These are phyloP conservation scores for Marchantia paleacea DNA, from an alignment of 225 moss, liverwort and hornwort genomes.

Conservation along the genomic window DNA sequence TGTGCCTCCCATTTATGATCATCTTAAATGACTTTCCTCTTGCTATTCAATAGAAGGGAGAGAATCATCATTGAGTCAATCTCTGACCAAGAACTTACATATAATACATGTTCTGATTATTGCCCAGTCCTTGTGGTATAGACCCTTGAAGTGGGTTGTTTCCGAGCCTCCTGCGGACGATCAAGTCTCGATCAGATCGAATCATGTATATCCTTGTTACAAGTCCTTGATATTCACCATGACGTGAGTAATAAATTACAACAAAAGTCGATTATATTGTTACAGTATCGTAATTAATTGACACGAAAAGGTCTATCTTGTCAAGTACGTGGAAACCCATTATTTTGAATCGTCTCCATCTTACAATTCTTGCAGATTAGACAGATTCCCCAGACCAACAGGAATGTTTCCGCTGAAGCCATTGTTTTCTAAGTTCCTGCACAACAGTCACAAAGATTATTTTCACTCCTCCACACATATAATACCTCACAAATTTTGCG, in stretches of 20 bases:
- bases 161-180: constrained; percentile 14
- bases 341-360: not conserved
- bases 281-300: not conserved
- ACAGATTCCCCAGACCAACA: constrained; percentile 18
- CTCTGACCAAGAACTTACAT: not conserved
- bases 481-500: not conserved
- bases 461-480: not conserved
- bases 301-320: not conserved
- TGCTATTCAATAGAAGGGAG: not conserved
- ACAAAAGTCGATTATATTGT: not conserved
- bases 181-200: not conserved
- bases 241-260: too few relatives aligned
- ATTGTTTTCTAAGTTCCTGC: constrained; percentile 36
- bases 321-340: too few relatives aligned
- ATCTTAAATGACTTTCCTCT: not conserved
- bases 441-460: not conserved
- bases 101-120: constrained; percentile 9
- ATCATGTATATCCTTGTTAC: not conserved
- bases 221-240: not conserved
- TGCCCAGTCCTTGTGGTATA: constrained; percentile 13
- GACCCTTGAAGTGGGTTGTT: constrained; percentile 12
- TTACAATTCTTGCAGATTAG: constrained; percentile 24
- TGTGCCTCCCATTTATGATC: too few relatives aligned
- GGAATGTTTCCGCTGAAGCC: constrained; percentile 31
- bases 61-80: not conserved